A percentile compares a stretch with the other conserved stretches of the same genome.
phyloP scores from a whole-genome alignment of 208 protist species.

The Wallacemonas rigidus region DNA sequence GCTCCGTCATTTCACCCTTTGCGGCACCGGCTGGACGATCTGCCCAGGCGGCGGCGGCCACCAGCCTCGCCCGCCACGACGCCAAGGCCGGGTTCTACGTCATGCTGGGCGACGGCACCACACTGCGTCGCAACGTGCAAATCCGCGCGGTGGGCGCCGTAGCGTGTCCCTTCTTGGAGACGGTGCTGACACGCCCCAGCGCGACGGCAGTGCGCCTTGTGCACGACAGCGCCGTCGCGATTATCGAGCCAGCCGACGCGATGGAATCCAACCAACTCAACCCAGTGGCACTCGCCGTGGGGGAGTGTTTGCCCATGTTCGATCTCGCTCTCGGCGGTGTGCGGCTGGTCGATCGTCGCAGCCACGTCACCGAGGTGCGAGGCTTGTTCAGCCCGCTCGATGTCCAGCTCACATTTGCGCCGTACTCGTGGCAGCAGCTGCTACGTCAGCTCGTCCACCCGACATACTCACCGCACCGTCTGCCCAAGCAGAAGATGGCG shows the following conservation, averaged over 20 bases:
- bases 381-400: slow-evolving; percentile 39
- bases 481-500: slow-evolving; percentile 41
- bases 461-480: slow-evolving; percentile 72
- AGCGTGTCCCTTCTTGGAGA: slow-evolving; percentile 47
- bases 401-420: slow-evolving; percentile 27
- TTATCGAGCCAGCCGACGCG: slow-evolving; percentile 70
- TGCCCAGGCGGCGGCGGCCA: background rate
- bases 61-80: background rate
- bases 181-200: slow-evolving; percentile 54
- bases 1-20: background rate
- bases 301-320: slow-evolving; percentile 80
- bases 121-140: slow-evolving; percentile 43
- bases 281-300: slow-evolving; percentile 54
- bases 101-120: slow-evolving; percentile 74
- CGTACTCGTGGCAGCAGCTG: slow-evolving; percentile 52
- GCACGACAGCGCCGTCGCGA: slow-evolving; percentile 58
- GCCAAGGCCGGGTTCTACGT: slow-evolving; percentile 48
- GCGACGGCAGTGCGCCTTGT: slow-evolving; percentile 67
- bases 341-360: slow-evolving; percentile 79
- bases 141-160: background rate
- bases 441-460: slow-evolving; percentile 59
- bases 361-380: slow-evolving; percentile 62
- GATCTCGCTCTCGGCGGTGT: slow-evolving; percentile 74
- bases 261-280: slow-evolving; percentile 34
- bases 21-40: background rate